Base-by-base conservation (phyloP, 2,329 filamentous ascomycete species). In the Ophiostoma pallidulum region DNA sequence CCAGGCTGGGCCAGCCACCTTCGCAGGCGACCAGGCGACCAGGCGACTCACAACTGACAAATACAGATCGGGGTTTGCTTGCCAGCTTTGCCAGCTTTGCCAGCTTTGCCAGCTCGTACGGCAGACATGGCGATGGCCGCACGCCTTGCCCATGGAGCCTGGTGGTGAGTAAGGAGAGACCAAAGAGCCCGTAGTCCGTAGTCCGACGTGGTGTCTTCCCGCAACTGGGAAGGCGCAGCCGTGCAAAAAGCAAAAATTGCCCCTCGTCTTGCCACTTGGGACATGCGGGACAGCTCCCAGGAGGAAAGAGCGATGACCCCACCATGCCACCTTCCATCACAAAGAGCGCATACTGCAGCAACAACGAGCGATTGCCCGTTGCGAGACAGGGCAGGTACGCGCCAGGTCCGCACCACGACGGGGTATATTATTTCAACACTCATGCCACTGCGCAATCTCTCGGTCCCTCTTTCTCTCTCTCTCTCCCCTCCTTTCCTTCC, bases 391-490 rank as follows among this genome's bases (percentile, higher is more conserved):
- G 26, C 20, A 44, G 24, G 22, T 18, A 35, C 41, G 41, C 41
- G 32, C 41, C 41, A 36, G 41, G 42, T 45, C 22, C 35, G 42
- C 42, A 45, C 31, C 31, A 14, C 33, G 16, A 20, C 13, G 26
- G 31, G 37, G 31, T 47, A 47, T 47, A 47, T 49, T 50, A 50
- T 47, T 45, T 50, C 48, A 50, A 42, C 47, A 26, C 41, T 48
- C 48, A 45, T 49, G 43, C 44, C 43, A 51, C 43, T 18, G 19
- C 7, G 16, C 22, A n/a, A n/a, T n/a, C n/a, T n/a, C 12, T 14
- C 16, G n/a, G 20, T 45, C 19, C 29, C 18, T 22, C 36, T 20
- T 22, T 35, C 41, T 13, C 36, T 18, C 28, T 28, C 10, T 42
- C 42, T 18, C 19, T 39, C 35, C 35, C 5, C 31, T 42, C 36